Conservation (phyloP, 352 stramenopile species). For the Peronospora farinosa region DNA sequence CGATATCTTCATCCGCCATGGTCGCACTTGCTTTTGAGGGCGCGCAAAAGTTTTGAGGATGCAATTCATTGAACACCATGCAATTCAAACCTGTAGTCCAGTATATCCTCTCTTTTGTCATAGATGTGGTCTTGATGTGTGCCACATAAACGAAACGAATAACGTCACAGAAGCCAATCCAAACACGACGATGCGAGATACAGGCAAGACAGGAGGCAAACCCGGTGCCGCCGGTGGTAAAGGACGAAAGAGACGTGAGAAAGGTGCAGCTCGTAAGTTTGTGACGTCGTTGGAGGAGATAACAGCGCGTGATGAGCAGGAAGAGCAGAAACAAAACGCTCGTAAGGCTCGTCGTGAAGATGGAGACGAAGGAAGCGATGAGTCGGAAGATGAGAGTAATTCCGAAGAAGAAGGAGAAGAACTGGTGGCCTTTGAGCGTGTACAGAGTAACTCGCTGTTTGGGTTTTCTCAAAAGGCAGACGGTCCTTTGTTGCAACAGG, state of each 20-base stretch:
- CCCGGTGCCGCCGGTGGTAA: conserved; percentile 49
- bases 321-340: conserved; percentile 63
- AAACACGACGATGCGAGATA: conserved; percentile 39
- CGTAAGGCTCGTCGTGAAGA: conserved; percentile 67
- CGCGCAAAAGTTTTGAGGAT: conserved; percentile 8
- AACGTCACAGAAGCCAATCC: not conserved
- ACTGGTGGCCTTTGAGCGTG: conserved; percentile 63
- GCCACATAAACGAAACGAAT: not conserved
- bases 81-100: conserved; percentile 11
- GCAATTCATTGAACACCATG: conserved; percentile 18
- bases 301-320: conserved; percentile 56
- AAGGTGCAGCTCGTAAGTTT: conserved; percentile 67
- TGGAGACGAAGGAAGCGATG: conserved; percentile 36
- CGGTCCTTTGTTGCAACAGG: conserved; percentile 48
- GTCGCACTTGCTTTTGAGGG: conserved; percentile 13
- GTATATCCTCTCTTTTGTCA: conserved; percentile 3
- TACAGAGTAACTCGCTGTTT: conserved; percentile 71
- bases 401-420: conserved; percentile 50
- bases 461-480: conserved; percentile 56
- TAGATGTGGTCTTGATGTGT: not conserved
- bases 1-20: conserved; percentile 76
- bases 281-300: conserved; percentile 84
- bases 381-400: conserved; percentile 47
- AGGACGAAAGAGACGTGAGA: conserved; percentile 63
- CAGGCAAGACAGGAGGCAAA: conserved; percentile 35